These are phyloP conservation scores for Pseudopediastrum boryanum DNA, from an alignment of 139 green algal genomes.

Conservation along the genomic window DNA sequence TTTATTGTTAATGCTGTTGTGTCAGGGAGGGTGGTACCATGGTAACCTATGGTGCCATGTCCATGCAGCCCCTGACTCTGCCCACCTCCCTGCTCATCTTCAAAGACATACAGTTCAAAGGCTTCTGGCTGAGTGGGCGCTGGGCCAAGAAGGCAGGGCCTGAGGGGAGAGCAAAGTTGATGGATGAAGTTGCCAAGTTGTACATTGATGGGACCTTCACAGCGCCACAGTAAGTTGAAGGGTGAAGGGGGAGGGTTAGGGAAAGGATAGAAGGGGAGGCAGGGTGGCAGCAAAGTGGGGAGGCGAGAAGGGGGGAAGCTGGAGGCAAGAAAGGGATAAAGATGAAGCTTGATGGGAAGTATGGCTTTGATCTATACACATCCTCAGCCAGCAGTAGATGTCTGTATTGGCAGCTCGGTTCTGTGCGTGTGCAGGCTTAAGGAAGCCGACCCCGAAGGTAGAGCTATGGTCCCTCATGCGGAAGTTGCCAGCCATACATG, in stretches of 20 bases:
- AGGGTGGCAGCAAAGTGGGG: neutral
- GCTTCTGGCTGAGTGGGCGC: conserved; percentile 84
- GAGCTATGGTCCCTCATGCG: too few relatives aligned
- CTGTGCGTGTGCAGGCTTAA: neutral
- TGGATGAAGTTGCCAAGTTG: neutral
- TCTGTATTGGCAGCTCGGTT: neutral
- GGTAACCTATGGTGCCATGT: conserved; percentile 92
- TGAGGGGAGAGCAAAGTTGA: neutral
- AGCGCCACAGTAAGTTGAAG: neutral
- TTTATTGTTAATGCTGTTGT: too few relatives aligned
- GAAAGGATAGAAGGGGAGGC: neutral
- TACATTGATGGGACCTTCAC: neutral
- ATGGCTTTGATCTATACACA: neutral
- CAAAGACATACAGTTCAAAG: conserved; percentile 78
- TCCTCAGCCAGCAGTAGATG: neutral
- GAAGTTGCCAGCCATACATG: too few relatives aligned
- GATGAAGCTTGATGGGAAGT: neutral
- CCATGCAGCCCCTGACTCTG: conserved; percentile 74
- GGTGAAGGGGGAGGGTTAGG: neutral
- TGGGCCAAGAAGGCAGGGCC: neutral
- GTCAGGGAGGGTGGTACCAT: conserved; percentile 69
- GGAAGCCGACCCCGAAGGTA: neutral
- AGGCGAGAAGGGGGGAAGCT: neutral
- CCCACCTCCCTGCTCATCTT: conserved; percentile 87
- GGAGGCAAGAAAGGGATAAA: too few relatives aligned